phyloP scores from a whole-genome alignment of 2,329 filamentous ascomycete species.

The Cladophialophora bantiana region DNA sequence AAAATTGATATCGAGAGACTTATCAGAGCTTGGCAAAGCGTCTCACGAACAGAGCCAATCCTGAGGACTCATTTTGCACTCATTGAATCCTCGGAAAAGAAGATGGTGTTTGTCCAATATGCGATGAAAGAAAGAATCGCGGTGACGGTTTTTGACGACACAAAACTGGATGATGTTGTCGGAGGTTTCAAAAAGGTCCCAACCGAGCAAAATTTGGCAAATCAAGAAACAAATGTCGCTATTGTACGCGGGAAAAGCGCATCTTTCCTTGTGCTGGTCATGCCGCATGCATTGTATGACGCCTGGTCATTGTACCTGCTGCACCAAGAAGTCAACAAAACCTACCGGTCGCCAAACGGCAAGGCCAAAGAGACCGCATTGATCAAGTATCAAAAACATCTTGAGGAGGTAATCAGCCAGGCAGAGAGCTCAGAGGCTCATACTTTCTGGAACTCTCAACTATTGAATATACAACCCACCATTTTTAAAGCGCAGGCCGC shows the following conservation, averaged over 20 bases:
- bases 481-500: not conserved
- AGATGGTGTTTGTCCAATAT: constrained; percentile 28
- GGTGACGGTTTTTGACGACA: constrained; percentile 17
- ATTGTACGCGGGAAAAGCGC: constrained; percentile 44
- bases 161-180: constrained; percentile 20
- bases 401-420: constrained; percentile 63
- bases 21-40: constrained; percentile 65
- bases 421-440: constrained; percentile 57
- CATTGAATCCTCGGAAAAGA: constrained; percentile 47
- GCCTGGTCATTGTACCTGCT: constrained; percentile 81
- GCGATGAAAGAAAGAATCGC: constrained; percentile 12
- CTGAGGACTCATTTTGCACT: constrained; percentile 76
- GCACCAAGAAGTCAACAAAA: constrained; percentile 62
- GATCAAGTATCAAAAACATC: constrained; percentile 44
- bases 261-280: constrained; percentile 67
- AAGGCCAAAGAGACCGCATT: not conserved
- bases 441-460: constrained; percentile 74
- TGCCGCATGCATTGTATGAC: constrained; percentile 88
- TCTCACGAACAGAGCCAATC: constrained; percentile 70
- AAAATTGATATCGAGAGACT: constrained; percentile 65
- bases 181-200: constrained; percentile 36
- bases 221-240: constrained; percentile 43
- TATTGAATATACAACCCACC: constrained; percentile 50
- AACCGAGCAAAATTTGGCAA: constrained; percentile 6
- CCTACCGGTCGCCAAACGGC: constrained; percentile 9